These are phyloP conservation scores for Sarocladium brachiariae DNA, from an alignment of 2,329 filamentous ascomycete genomes.

Conservation along the genomic window DNA sequence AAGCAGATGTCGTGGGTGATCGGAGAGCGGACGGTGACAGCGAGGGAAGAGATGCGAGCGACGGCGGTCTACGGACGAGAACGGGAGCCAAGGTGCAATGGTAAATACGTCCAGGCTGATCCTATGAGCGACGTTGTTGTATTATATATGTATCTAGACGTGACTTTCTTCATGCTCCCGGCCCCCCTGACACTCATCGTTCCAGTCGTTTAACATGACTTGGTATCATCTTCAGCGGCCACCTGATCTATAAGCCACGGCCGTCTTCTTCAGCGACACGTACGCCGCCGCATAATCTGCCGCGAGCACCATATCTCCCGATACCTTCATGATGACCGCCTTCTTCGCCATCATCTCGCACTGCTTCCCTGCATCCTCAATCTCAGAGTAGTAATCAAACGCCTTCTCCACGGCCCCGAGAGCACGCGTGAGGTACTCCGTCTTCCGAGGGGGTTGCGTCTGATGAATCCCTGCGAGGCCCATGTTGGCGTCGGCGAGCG, in stretches of 20 bases:
- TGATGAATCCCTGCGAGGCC: constrained; percentile 58
- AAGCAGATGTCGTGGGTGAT: constrained; percentile 16
- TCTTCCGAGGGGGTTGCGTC: constrained; percentile 36
- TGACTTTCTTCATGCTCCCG: neutral
- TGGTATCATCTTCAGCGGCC: constrained; percentile 3
- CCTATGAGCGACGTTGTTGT: neutral
- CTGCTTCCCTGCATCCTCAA: constrained; percentile 61
- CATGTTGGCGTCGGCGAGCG: constrained; percentile 71
- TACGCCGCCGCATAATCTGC: constrained; percentile 63
- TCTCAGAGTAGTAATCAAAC: constrained; percentile 55
- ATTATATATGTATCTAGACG: no score
- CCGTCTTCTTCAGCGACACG: constrained; percentile 44
- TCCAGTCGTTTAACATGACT: constrained; percentile 1
- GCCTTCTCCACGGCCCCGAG: constrained; percentile 56
- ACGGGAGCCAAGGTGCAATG: constrained; percentile 32
- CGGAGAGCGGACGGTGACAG: constrained; percentile 9
- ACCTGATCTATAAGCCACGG: constrained; percentile 23
- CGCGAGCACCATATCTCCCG: constrained; percentile 56
- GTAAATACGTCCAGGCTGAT: constrained; percentile 17
- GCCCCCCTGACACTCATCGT: neutral
- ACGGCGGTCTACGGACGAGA: constrained; percentile 28
- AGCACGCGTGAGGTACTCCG: constrained; percentile 52
- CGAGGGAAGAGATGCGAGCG: neutral
- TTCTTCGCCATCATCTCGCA: constrained; percentile 80
- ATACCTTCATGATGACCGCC: constrained; percentile 65